Evolutionary conservation across 2,329 filamentous ascomycete genomes (phyloP), one percentile per base, ranked within the genome.

Genomic region (Aspergillus sp.): DNA sequence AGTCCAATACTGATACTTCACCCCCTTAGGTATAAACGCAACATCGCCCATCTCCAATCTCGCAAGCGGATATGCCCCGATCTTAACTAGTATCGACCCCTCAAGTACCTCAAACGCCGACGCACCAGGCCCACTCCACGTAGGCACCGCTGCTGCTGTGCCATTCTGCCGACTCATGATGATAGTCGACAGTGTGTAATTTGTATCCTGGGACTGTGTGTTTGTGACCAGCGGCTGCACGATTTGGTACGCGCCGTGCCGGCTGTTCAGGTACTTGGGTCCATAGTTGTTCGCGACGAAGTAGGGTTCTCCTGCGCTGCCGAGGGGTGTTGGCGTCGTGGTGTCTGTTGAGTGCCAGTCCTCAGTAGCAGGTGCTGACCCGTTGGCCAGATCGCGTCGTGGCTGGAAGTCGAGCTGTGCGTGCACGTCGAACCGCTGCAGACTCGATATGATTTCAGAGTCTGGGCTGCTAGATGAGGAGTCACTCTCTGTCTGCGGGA

Each of bases 241-340:
- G 54, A 81, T 70, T 62, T 78, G 73, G 64, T 80, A 80, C 26
- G 42, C 47, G n/a, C 71, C 72, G 17, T 66, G 63, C 47, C 68
- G 64, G 18, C 65, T 65, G 62, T 74, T 76, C 4, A 81, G 69
- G 56, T 76, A 79, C 61, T 78, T 80, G 9, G 77, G 76, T 0
- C 79, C 78, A 56, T 76, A 78, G 60, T 76, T 72, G 59, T 78
- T 80, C 32, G 78, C 79, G 38, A 80, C 58, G 58, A 76, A 80
- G 61, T 76, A 78, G 1, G 78, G 76, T 12, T 71, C 71, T 1
- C 58, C 58, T 0, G 66, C 58, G 55, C 72, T 61, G 5, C 70
- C 71, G 8, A 78, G 68, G 5, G 44, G 44, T 0, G 44, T 47
- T 9, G 26, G 1, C 0, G 2, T n/a, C 9, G 36, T n/a, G 8